Base-by-base conservation (phyloP, 352 stramenopile genomes). In the Pythium rishiriense region DNA sequence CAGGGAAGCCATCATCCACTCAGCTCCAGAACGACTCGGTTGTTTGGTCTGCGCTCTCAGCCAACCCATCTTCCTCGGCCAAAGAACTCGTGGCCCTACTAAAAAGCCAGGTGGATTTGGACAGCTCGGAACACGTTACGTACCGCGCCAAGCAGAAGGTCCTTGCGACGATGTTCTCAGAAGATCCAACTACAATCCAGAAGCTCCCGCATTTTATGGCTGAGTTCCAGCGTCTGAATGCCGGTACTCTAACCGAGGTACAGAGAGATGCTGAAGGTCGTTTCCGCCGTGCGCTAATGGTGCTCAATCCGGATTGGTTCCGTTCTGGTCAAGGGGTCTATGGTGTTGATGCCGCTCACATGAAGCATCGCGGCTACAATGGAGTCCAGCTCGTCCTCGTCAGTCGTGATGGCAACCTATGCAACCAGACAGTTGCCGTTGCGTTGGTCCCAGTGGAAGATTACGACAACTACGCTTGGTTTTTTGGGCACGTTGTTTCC, bases 351-450 rank as follows among this genome's bases (percentile, higher is more conserved):
- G 59, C 56, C 2, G 63, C 59, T 10, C 66, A 77, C 55, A 70
- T 74, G 49, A 77, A 74, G 46, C 58, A 77, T 46, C 45, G 57
- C 5, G 61, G 66, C 17, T 77, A 70, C 53, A 74, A 72, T 41
- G 59, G 62, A 2, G 58, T 60, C 0, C 57, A 77, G 28, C 59
- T 74, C 7, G 28, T 77, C 9, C 46, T 72, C 0, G 62, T 77
- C 3, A 51, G 51, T 5, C 58, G 66, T 4, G 66, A 72, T 24
- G 55, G 70, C 10, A 77, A 74, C 42, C 28, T 71, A 10, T 25
- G 49, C n/a, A 74, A 72, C 29, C 43, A 62, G 15, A 41, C 67
- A n/a, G 65, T 57, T 10, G 57, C 65, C 1, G 53, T 76, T 3
- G 51, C 60, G 4, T 33, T 76, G 0, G 58, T 48, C 31, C 58